Conservation (phyloP, 2,329 filamentous ascomycete genomes). For the Calonectria hongkongensis region DNA sequence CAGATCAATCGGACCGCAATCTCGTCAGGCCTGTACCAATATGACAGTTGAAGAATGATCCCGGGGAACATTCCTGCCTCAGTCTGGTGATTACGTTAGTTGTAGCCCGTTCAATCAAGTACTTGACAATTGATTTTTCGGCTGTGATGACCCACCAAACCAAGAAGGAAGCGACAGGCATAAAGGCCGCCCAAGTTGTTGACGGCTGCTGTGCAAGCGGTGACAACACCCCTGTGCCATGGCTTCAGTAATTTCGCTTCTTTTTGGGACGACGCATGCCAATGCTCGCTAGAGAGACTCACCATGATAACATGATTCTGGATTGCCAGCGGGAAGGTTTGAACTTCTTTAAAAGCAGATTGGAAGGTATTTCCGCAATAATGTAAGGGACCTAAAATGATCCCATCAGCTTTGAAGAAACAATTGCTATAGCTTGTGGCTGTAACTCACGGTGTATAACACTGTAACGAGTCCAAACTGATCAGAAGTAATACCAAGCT, state of each 20-base stretch:
- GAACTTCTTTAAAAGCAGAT: neutral
- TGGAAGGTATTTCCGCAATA: neutral
- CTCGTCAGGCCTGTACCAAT: neutral
- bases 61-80: slow-evolving; percentile 1
- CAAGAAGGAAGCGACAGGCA: neutral
- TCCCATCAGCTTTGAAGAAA: too few species aligned
- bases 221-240: neutral
- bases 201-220: neutral
- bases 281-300: neutral
- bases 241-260: neutral
- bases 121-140: too few species aligned
- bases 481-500: neutral
- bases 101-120: neutral
- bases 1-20: neutral
- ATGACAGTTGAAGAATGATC: neutral
- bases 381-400: neutral
- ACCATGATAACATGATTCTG: neutral
- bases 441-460: neutral
- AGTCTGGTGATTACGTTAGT: neutral
- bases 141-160: neutral
- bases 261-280: neutral
- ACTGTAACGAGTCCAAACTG: neutral
- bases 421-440: too few species aligned
- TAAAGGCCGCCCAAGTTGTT: neutral
- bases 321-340: neutral